phyloP scores from a whole-genome alignment of 768 basidiomycete genomes.

The Mycena olivaceomarginata region DNA sequence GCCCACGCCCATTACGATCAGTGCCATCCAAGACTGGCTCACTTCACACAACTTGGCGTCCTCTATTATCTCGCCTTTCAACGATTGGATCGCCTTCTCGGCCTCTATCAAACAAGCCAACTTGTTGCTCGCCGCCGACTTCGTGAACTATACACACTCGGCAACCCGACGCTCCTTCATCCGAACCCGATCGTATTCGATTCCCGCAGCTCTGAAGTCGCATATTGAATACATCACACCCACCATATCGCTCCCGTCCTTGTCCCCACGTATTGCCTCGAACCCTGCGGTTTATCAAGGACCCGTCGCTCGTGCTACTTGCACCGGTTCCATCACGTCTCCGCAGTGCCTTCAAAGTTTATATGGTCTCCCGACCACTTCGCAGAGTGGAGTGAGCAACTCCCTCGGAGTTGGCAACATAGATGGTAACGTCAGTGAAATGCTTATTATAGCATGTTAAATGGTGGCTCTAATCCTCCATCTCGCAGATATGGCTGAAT shows the following conservation, averaged over 20 bases:
- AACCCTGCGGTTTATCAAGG: slow-evolving; percentile 18
- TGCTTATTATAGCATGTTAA: slow-evolving; percentile 14
- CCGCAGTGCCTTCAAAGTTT: slow-evolving; percentile 17
- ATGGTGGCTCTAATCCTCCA: slow-evolving; percentile 5
- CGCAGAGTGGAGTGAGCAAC: slow-evolving; percentile 13
- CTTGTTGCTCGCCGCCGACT: slow-evolving; percentile 21
- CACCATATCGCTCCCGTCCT: slow-evolving; percentile 18
- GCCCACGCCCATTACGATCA: slow-evolving; percentile 10
- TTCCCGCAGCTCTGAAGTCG: slow-evolving; percentile 20
- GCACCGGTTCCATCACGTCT: slow-evolving; percentile 19
- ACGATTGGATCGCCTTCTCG: slow-evolving; percentile 21
- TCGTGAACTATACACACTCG: slow-evolving; percentile 19
- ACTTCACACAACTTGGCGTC: slow-evolving; percentile 13
- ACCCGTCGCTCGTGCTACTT: slow-evolving; percentile 21
- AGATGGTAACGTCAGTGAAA: slow-evolving; percentile 14
- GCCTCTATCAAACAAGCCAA: slow-evolving; percentile 20
- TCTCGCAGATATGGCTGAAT: slow-evolving; percentile 18
- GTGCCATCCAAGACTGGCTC: slow-evolving; percentile 17
- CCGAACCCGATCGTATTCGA: slow-evolving; percentile 19
- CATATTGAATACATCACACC: slow-evolving; percentile 24
- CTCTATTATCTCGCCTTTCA: slow-evolving; percentile 22
- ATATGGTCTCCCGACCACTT: slow-evolving; percentile 20
- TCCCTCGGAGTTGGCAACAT: slow-evolving; percentile 2
- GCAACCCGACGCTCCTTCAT: slow-evolving; percentile 16
- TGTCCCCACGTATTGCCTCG: slow-evolving; percentile 18